These are phyloP conservation scores for Yarrowia deformans DNA, from an alignment of 805 yeast species.

Conservation along the genomic window DNA sequence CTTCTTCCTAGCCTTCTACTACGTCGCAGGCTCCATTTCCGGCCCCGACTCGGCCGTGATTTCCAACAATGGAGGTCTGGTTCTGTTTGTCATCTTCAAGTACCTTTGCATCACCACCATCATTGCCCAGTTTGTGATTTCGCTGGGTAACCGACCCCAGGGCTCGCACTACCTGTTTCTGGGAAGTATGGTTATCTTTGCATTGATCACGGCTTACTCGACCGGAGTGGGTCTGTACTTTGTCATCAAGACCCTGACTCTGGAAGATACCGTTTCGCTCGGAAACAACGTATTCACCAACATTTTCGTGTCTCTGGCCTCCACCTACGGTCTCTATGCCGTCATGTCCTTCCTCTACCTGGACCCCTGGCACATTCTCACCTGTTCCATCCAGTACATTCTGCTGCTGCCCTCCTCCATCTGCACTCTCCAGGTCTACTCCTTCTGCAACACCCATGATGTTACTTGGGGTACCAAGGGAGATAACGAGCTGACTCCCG, in stretches of 20 bases:
- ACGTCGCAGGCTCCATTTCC: slow-evolving; percentile 85
- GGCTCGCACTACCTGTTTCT: slow-evolving; percentile 86
- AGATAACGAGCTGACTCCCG: slow-evolving; percentile 74
- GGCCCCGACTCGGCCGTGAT: slow-evolving; percentile 53
- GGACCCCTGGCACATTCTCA: slow-evolving; percentile 96
- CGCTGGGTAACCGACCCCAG: slow-evolving; percentile 98
- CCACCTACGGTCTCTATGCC: slow-evolving; percentile 90
- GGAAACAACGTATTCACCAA: slow-evolving; percentile 60
- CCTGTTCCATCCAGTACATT: slow-evolving; percentile 88
- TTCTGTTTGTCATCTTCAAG: slow-evolving; percentile 84
- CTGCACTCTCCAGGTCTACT: slow-evolving; percentile 91
- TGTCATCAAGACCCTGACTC: slow-evolving; percentile 64
- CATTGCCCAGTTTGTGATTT: slow-evolving; percentile 86
- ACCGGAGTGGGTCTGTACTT: slow-evolving; percentile 82
- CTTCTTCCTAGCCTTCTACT: slow-evolving; percentile 90
- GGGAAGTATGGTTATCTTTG: slow-evolving; percentile 71
- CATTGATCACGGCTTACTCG: slow-evolving; percentile 82
- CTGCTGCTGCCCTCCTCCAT: slow-evolving; percentile 89
- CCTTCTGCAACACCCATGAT: slow-evolving; percentile 97
- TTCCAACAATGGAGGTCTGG: slow-evolving; percentile 76
- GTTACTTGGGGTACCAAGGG: slow-evolving; percentile 99
- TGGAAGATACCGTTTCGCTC: slow-evolving; percentile 47
- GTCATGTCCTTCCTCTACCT: slow-evolving; percentile 82
- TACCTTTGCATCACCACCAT: slow-evolving; percentile 82
- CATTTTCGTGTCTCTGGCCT: slow-evolving; percentile 80